Conservation (phyloP, 1,139 yeast species). For the Yamadazyma buinensis region DNA sequence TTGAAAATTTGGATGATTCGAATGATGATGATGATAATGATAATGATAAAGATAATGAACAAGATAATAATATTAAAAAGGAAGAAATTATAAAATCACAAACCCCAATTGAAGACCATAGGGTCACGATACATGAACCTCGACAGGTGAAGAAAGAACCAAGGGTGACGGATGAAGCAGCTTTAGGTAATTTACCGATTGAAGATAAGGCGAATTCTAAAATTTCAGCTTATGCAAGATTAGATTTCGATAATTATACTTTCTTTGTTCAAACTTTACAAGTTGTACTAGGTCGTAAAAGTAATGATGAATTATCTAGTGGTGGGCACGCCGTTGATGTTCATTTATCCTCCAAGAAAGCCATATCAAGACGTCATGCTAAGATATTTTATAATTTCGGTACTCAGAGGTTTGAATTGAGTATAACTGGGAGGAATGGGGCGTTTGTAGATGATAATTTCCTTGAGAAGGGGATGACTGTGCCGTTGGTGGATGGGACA, state of each 20-base stretch:
- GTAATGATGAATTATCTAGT: slow-evolving; percentile 62
- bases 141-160: slow-evolving; percentile 8
- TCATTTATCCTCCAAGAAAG: slow-evolving; percentile 85
- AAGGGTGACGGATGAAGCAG: slow-evolving; percentile 21
- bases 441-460: slow-evolving; percentile 91
- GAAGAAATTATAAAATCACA: slow-evolving; percentile 1
- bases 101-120: too few species aligned
- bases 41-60: background rate
- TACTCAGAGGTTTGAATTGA: slow-evolving; percentile 84
- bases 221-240: slow-evolving; percentile 89
- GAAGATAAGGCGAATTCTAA: slow-evolving; percentile 35
- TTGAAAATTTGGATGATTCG: background rate
- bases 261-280: slow-evolving; percentile 95
- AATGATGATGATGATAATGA: background rate
- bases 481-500: slow-evolving; percentile 76
- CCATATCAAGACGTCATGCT: slow-evolving; percentile 90
- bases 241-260: slow-evolving; percentile 88
- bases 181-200: slow-evolving; percentile 15
- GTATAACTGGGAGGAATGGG: slow-evolving; percentile 90
- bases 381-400: slow-evolving; percentile 94
- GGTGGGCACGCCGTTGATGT: slow-evolving; percentile 74
- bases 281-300: slow-evolving; percentile 84
- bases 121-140: too few species aligned
- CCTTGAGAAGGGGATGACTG: slow-evolving; percentile 85
- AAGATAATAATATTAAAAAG: background rate